Base-by-base conservation (phyloP, 208 protist genomes). In the Novymonas esmeraldas region DNA sequence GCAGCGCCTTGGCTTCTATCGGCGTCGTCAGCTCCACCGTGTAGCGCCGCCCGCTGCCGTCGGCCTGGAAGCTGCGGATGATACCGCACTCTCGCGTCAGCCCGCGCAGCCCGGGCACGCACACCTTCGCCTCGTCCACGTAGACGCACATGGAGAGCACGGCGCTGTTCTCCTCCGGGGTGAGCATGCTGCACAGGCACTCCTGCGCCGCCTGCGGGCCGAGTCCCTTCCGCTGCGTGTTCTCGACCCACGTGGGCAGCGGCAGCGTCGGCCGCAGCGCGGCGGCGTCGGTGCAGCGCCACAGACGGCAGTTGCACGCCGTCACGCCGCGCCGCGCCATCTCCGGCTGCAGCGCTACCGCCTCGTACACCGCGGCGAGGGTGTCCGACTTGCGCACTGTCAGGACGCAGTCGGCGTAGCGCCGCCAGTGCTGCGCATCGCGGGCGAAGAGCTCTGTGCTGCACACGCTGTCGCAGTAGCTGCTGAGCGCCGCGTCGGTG, bases 361-460 rank as follows among this genome's bases (percentile, higher is more conserved):
- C 49, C 63, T 84, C 74, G 57, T 93, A 93, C 42, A 90, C 69
- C 4, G 46, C 38, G 10, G 42, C 39, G 20, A 95, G 44, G 3
- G 78, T 52, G 46, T 85, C 81, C 1, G 67, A 70, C 63, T 93
- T 92, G 28, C 73, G 55, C 31, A 90, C 58, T 22, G 87, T 73
- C 39, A 95, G 31, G 22, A 77, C 73, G 44, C 79, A 79, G 54
- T 79, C 76, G 14, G 78, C 69, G 42, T 50, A 75, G 54, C 52
- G 54, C 0, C 66, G 64, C 38, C 61, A 77, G 33, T 60, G 39
- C 1, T 65, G 56, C 6, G 49, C 34, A 39, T 92, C 80, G 28
- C 71, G 62, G 16, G 81, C 76, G 48, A 88, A 84, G 24, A 89
- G 84, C n/a, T 83, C 73, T 18, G 70, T 76, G 44, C 79, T 78